Conservation (phyloP, 768 basidiomycete species). For the Chalciporus pseudorubinellus region DNA sequence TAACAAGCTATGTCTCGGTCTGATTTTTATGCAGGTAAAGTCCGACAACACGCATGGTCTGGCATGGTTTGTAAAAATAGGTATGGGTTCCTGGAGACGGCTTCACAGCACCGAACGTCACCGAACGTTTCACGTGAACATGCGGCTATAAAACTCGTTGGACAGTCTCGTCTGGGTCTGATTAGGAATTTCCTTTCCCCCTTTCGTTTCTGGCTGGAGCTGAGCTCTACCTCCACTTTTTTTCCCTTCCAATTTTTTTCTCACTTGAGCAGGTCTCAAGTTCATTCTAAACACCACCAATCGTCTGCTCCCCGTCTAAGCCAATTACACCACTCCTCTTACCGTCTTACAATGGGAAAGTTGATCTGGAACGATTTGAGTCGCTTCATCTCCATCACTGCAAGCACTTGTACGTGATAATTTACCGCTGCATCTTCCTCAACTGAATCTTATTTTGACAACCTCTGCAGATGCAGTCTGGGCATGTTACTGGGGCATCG, state of each 20-base stretch:
- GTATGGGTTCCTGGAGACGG: constrained; percentile 2
- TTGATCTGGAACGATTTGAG: constrained; percentile 80
- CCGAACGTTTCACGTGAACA: no score
- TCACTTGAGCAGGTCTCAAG: constrained; percentile 14
- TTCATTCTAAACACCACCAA: constrained; percentile 6
- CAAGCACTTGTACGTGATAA: constrained; percentile 64
- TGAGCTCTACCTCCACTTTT: constrained; percentile 35
- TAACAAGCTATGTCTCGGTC: no score
- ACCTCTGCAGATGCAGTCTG: constrained; percentile 62
- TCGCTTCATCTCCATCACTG: constrained; percentile 64
- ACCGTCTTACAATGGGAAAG: constrained; percentile 59
- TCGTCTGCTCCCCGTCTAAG: not conserved
- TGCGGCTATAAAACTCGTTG: constrained; percentile 3
- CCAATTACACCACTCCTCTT: not conserved
- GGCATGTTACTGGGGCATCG: constrained; percentile 76
- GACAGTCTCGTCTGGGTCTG: constrained; percentile 1
- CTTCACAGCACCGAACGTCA: not conserved
- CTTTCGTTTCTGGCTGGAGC: constrained; percentile 24
- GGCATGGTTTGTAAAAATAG: not conserved
- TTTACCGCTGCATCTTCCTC: not conserved
- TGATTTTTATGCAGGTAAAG: no score
- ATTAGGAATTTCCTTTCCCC: constrained; percentile 5
- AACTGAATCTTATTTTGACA: constrained; percentile 14
- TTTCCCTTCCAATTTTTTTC: constrained; percentile 4
- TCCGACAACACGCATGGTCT: no score